A percentile compares a stretch with the other conserved stretches of the same genome.
Evolutionary conservation across 768 basidiomycete species (phyloP).

Genomic region (Gloeopeniophorella convolvens): DNA sequence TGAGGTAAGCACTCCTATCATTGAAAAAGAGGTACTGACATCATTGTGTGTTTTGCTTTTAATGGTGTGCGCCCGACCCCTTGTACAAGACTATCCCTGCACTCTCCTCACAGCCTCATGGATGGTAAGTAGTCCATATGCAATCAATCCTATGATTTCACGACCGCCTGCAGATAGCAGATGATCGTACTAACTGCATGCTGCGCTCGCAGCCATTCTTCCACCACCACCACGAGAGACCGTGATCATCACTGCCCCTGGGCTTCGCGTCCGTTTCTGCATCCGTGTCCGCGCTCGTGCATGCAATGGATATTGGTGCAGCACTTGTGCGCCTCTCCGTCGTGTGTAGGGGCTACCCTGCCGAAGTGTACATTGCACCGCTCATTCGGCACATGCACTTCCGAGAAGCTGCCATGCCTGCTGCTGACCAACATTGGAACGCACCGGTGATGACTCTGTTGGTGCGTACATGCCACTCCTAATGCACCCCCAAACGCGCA

Average conservation of each 20-base stretch:
- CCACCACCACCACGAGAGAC: neutral
- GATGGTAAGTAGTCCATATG: too few relatives aligned
- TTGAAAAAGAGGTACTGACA: too few relatives aligned
- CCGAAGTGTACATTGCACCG: slow-evolving; percentile 63
- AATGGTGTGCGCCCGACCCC: too few relatives aligned
- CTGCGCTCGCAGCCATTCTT: too few relatives aligned
- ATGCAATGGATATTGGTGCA: slow-evolving; percentile 79
- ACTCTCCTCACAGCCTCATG: too few relatives aligned
- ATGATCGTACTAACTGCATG: too few relatives aligned
- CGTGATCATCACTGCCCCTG: neutral
- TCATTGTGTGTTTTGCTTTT: too few relatives aligned
- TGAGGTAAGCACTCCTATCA: too few relatives aligned
- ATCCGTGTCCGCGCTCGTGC: slow-evolving; percentile 60
- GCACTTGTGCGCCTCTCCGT: slow-evolving; percentile 84
- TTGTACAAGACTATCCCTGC: too few relatives aligned
- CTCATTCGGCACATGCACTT: slow-evolving; percentile 65
- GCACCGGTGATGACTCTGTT: slow-evolving; percentile 50
- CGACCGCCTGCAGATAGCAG: too few relatives aligned
- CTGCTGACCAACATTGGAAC: slow-evolving; percentile 98
- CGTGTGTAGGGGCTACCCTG: slow-evolving; percentile 68
- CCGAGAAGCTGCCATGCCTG: slow-evolving; percentile 51
- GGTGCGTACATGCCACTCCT: slow-evolving; percentile 32
- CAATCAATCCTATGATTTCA: too few relatives aligned
- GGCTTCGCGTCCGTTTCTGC: slow-evolving; percentile 34
- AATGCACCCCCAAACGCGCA: neutral